Percentiles rank a stretch among this genome's conserved stretches.
phyloP scores from a whole-genome alignment of 2,329 filamentous ascomycete genomes.

The Pyrenochaeta sp. region DNA sequence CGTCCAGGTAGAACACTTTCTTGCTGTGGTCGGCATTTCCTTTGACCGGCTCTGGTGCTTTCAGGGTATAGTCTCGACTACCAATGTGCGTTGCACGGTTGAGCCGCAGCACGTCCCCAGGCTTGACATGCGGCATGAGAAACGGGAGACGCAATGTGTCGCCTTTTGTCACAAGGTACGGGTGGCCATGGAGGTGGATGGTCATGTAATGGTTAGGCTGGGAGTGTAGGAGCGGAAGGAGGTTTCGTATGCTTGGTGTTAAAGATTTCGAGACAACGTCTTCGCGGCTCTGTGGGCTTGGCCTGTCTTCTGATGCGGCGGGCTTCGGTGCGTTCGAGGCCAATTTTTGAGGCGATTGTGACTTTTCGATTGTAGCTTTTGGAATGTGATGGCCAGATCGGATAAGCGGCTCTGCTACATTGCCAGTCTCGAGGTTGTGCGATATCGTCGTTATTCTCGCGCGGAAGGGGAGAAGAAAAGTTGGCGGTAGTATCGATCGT shows the following conservation, averaged over 20 bases:
- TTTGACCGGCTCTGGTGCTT: slow-evolving; percentile 55
- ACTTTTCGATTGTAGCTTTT: slow-evolving; percentile 32
- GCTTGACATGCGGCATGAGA: slow-evolving; percentile 59
- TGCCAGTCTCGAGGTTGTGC: slow-evolving; percentile 48
- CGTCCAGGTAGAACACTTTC: slow-evolving; percentile 73
- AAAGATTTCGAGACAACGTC: slow-evolving; percentile 50
- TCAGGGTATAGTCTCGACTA: slow-evolving; percentile 88
- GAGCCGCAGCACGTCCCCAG: slow-evolving; percentile 86
- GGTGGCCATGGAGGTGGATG: slow-evolving; percentile 78
- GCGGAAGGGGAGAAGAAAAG: slow-evolving; percentile 62
- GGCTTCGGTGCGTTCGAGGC: slow-evolving; percentile 23
- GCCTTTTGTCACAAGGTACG: slow-evolving; percentile 76
- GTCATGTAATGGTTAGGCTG: slow-evolving; percentile 82
- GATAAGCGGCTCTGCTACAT: slow-evolving; percentile 54
- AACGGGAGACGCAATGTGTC: slow-evolving; percentile 61
- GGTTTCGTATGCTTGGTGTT: slow-evolving; percentile 64
- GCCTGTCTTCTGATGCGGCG: slow-evolving; percentile 14
- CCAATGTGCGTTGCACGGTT: slow-evolving; percentile 86
- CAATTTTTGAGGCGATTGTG: slow-evolving; percentile 21
- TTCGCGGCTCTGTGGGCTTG: slow-evolving; percentile 30
- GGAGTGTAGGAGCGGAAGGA: slow-evolving; percentile 75
- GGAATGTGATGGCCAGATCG: slow-evolving; percentile 56
- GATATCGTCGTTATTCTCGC: slow-evolving; percentile 56
- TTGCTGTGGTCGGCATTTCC: slow-evolving; percentile 41
- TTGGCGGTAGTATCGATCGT: slow-evolving; percentile 60